Evolutionary conservation across 73 alveolate species (phyloP), one percentile per base, ranked within the genome.

Genomic region (Blepharisma japonicum): DNA sequence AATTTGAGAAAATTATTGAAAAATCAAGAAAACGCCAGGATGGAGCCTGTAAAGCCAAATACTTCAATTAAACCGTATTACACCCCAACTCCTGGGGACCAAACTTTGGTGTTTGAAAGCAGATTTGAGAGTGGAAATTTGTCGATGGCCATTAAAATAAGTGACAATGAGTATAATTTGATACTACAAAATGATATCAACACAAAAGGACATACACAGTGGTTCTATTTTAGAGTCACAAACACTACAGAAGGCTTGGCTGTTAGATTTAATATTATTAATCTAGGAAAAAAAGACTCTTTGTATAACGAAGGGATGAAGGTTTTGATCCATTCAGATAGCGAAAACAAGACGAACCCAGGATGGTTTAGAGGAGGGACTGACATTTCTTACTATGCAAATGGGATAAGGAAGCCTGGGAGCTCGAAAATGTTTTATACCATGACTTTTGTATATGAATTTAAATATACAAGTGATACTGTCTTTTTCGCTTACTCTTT

Each of bases 401-500:
- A 95, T 80, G 88, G 92, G 18, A 82, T 94, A 90, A 87, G 96
- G 71, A 78, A 84, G 68, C 82, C 95, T 56, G 91, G 92, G 87
- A 92, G 88, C 81, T 90, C 92, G 42, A 94, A 97, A 53, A 89
- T 79, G 79, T 98, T 93, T 91, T 98, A 95, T 83, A 93, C 99
- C 55, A 74, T 98, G 78, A 95, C 99, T 27, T 98, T 96, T 87
- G 92, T 94, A 9, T 95, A 89, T 48, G 81, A 94, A 47, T 95
- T 96, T 78, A 89, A 92, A 86, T 83, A 95, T 80, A 99, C 97
- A 70, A 76, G 89, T 56, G 99, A 98, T 82, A 94, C 97, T 67
- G 95, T 97, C 6, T 97, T 89, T 84, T 91, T 98, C 79, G 99
- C 99, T 23, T 98, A 98, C 80, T 92, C 99, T 85, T 94, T 95